Evolutionary conservation across 495 filamentous ascomycete genomes (phyloP), one percentile per base, ranked within the genome.

Genomic region (Bombardia bombarda): DNA sequence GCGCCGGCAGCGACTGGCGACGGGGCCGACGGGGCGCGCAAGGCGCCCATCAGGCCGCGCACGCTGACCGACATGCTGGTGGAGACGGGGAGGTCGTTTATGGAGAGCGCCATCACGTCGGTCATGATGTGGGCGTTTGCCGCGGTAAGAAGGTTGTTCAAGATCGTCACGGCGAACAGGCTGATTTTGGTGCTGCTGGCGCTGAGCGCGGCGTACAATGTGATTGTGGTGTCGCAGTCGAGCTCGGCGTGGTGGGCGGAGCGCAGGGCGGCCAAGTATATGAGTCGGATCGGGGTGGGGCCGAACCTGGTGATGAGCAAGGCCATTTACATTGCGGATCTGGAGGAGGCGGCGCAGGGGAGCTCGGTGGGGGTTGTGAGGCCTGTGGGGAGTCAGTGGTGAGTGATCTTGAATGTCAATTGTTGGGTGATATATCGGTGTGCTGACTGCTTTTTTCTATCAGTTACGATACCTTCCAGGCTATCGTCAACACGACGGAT

Each of bases 231-330:
- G 2, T 80, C 80, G 2, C 74, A 78, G 46, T 74, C 80, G 46
- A 71, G 72, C 14, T 79, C 77, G 46, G 68, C 74, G 6, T 96
- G 87, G 87, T 96, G 86, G 86, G 73, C 74, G 30, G 92, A 97
- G 64, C 75, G 86, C 32, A 82, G 77, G 38, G 87, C 90, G 9
- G 75, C 68, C 2, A 79, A 70, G 32, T 94, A 88, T 62, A 86
- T 98, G 84, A 63, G 68, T 21, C 68, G 80, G 13, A 63, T 97
- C 13, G 90, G 92, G 7, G 80, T 97, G 7, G 73, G 75, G 13
- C 85, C 87, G 14, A 82, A 90, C 47, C 51, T 74, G 25, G 75
- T 82, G 41, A 90, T 96, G 87, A 82, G 79, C 62, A 86, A 83
- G 62, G 78, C 86, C 3, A 79, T 98, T 32, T 95, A 87, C 49